Percentiles rank a stretch among this genome's conserved stretches.
Evolutionary conservation across 2,329 filamentous ascomycete genomes (phyloP).

Genomic region (Pseudogymnoascus sp.): DNA sequence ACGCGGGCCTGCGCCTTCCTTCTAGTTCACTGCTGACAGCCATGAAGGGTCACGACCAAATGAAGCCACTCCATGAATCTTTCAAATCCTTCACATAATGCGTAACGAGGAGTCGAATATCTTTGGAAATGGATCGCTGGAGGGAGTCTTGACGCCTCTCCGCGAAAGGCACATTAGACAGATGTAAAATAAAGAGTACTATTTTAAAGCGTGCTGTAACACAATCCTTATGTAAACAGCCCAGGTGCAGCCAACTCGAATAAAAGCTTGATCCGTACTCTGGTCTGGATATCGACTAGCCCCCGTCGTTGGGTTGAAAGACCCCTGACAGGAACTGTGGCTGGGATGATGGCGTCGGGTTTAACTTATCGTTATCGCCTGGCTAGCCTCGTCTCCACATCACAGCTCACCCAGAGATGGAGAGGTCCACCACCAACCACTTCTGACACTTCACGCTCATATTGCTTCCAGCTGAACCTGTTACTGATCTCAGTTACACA

Average conservation of each 20-base stretch:
- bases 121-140: background rate
- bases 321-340: background rate
- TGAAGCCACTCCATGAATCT: conserved; percentile 7
- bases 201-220: background rate
- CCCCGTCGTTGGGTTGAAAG: background rate
- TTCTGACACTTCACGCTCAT: background rate
- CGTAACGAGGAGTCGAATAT: background rate
- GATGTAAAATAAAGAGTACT: conserved; percentile 5
- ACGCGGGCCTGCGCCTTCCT: background rate
- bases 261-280: background rate
- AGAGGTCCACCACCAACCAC: background rate
- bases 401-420: background rate
- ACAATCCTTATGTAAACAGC: background rate
- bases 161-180: background rate
- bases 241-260: background rate
- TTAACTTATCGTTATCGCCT: conserved; percentile 9
- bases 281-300: background rate
- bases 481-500: background rate
- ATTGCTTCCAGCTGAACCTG: background rate
- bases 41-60: background rate
- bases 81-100: conserved; percentile 5
- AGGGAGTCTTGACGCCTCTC: background rate
- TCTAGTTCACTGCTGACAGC: background rate
- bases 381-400: background rate
- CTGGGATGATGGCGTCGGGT: background rate